Evolutionary conservation across 805 yeast genomes (phyloP).

Genomic region (Pichia nanzhaoensis): DNA sequence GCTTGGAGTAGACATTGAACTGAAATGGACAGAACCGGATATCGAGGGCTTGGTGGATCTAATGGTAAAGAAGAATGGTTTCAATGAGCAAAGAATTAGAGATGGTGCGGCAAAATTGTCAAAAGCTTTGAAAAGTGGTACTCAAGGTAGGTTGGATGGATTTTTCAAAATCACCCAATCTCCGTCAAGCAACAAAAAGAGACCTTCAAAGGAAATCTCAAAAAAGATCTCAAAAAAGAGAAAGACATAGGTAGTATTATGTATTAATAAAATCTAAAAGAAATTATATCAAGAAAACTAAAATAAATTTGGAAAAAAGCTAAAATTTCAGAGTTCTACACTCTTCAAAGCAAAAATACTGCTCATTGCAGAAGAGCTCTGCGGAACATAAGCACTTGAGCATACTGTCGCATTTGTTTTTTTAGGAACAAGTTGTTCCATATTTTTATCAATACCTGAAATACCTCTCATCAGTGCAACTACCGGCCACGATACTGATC

Average conservation of each 20-base stretch:
- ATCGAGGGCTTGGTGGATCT: conserved; percentile 75
- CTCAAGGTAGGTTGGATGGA: conserved; percentile 89
- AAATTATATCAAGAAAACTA: too few species aligned
- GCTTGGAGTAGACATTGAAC: conserved; percentile 49
- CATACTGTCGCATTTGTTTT: conserved; percentile 1
- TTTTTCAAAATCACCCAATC: conserved; percentile 61
- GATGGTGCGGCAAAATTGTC: conserved; percentile 80
- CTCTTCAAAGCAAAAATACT: too few species aligned
- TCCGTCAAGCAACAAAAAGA: conserved; percentile 34
- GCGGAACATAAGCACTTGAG: conserved; percentile 1
- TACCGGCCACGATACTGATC: conserved; percentile 68
- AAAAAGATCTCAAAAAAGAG: conserved; percentile 19
- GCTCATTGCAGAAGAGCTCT: conserved; percentile 6
- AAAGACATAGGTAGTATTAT: conserved; percentile 3
- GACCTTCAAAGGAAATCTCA: conserved; percentile 25
- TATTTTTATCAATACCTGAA: conserved; percentile 60
- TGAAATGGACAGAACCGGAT: conserved; percentile 89
- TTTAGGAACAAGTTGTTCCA: conserved; percentile 28
- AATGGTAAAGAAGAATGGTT: conserved; percentile 83
- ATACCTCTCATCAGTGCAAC: conserved; percentile 45
- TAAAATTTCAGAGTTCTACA: too few species aligned
- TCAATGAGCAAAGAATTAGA: conserved; percentile 85
- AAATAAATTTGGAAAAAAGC: too few species aligned
- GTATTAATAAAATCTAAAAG: too few species aligned
- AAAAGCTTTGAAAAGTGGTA: conserved; percentile 77